Percentiles rank a stretch among this genome's conserved stretches.
Evolutionary conservation across 2,329 filamentous ascomycete genomes (phyloP).

Genomic region (Pseudodiploospora longispora): DNA sequence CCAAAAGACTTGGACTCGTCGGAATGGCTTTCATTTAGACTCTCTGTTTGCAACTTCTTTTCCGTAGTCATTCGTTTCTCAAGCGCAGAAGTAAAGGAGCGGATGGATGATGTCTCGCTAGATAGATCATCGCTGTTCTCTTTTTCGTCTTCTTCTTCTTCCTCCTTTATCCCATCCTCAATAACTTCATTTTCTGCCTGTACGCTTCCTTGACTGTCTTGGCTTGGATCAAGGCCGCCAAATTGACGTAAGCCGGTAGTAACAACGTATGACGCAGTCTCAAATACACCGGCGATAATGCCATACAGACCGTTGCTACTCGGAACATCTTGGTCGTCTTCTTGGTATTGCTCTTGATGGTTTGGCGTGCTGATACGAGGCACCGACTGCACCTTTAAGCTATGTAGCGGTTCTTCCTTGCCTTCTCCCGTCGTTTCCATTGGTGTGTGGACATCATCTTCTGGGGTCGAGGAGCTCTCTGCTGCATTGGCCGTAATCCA

Average conservation of each 20-base stretch:
- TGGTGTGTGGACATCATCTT: constrained; percentile 2
- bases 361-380: constrained; percentile 8
- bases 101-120: constrained; percentile 38
- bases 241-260: constrained; percentile 27
- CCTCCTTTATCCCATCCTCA: constrained; percentile 4
- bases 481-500: constrained; percentile 49
- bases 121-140: constrained; percentile 15
- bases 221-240: constrained; percentile 17
- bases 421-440: not conserved
- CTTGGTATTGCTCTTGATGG: constrained; percentile 9
- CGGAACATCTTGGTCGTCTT: constrained; percentile 24
- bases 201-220: constrained; percentile 18
- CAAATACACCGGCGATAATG: constrained; percentile 46
- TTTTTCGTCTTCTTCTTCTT: constrained; percentile 21
- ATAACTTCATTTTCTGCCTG: constrained; percentile 11
- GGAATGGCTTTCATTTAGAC: constrained; percentile 22
- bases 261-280: constrained; percentile 40
- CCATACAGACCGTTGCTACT: constrained; percentile 44
- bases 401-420: not conserved
- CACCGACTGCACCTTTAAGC: constrained; percentile 2
- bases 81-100: constrained; percentile 42
- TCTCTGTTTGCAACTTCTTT: constrained; percentile 13
- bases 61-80: constrained; percentile 26
- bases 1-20: constrained; percentile 29
- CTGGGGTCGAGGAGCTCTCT: constrained; percentile 21